Evolutionary conservation across 768 basidiomycete species (phyloP), one percentile per base, ranked within the genome.

Genomic region (Pleurotus tuoliensis): DNA sequence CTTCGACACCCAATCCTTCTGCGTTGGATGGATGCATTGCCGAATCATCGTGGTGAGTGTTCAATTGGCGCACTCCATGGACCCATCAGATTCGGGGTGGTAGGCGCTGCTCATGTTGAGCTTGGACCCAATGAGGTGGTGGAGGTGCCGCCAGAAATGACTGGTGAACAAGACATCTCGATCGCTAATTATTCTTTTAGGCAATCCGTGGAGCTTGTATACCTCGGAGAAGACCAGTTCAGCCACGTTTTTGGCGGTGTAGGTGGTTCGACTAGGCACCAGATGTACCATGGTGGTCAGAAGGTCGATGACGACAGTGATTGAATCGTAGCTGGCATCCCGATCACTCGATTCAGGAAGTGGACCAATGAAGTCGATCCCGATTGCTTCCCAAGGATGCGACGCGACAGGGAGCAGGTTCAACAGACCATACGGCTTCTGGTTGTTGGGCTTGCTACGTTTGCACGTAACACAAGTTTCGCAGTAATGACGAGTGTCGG

Each of bases 121-220:
- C 49, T 54, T 40, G 20, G n/a, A 41, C 56, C 61, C 70, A 47
- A 8, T 55, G 27, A 3, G 64, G 57, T 38, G 64, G 59, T 53
- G 56, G 49, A 30, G 61, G 57, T 13, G 66, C 49, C 2, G 48
- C 58, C 52, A 56, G 39, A 52, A 63, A 3, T 41, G 20, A 20
- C 58, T 58, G 0, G 62, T 64, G 47, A 62, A 63, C 11, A 55
- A 30, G 30, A 30, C 30, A 30, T 30, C 30, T 11, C 30, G 30
- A 30, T 30, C 30, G 30, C 30, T 30, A n/a, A 25, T 43, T 4
- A 62, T 68, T 0, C 47, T 13, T 3, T 61, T 52, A 1, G 71
- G 78, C 0, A 77, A 49, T 1, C 76, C 74, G 54, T 77, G 74
- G 0, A 61, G 45, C 20, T 56, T 57, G 55, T 67, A 30, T 30